Percentiles rank a stretch among this genome's conserved stretches.
phyloP scores from a whole-genome alignment of 257 asterid species.

The Verbena officinalis region DNA sequence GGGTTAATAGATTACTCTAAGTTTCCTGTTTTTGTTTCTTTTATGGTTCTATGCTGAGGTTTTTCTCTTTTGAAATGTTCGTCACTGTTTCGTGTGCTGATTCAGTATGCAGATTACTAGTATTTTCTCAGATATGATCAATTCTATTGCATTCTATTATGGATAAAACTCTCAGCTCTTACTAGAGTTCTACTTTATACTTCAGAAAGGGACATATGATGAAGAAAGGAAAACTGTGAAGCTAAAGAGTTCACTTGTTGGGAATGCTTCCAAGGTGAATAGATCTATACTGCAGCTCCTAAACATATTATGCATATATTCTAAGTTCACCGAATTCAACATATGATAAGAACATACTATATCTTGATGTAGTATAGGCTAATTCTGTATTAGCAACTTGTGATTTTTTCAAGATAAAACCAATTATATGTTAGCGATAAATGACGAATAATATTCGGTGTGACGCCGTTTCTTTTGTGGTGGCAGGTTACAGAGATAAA shows the following conservation, averaged over 20 bases:
- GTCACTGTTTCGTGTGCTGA: not conserved
- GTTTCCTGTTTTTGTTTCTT: not conserved
- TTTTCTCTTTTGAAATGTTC: constrained; percentile 1
- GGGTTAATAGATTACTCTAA: not conserved
- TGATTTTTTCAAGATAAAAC: not conserved
- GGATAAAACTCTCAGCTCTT: not conserved
- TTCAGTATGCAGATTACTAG: not conserved
- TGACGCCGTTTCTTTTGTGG: not conserved
- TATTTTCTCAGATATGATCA: constrained; percentile 1
- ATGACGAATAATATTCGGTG: not conserved
- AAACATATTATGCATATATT: not conserved
- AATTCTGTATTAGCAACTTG: not conserved
- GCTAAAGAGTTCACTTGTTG: constrained; percentile 56
- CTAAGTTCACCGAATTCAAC: no score
- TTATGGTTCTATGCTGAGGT: not conserved
- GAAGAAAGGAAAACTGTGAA: constrained; percentile 46
- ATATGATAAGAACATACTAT: no score
- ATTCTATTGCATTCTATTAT: not conserved
- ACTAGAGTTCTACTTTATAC: not conserved
- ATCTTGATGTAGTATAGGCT: no score
- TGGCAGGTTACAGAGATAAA: constrained; percentile 62
- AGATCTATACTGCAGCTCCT: no score
- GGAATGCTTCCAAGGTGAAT: constrained; percentile 78
- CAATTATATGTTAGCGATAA: not conserved
- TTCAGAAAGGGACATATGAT: constrained; percentile 62